phyloP scores from a whole-genome alignment of 805 yeast species.

The Hanseniaspora osmophila region DNA sequence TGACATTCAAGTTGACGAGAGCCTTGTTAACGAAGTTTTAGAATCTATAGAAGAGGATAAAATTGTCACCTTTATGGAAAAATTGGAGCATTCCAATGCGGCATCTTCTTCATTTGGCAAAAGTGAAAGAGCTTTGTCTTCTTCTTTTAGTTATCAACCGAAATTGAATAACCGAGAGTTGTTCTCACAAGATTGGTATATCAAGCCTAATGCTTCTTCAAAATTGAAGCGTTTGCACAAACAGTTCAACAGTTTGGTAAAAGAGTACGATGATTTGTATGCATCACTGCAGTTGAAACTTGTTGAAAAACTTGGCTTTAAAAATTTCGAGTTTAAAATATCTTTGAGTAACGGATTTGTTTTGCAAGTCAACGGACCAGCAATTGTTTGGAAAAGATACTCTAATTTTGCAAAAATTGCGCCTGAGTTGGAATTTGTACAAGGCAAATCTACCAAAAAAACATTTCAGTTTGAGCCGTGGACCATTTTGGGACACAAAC shows the following conservation, averaged over 20 bases:
- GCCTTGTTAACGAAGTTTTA: constrained; percentile 30
- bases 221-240: constrained; percentile 25
- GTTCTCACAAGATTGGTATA: constrained; percentile 21
- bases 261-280: constrained; percentile 16
- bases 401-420: not conserved
- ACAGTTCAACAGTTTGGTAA: constrained; percentile 16
- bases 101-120: constrained; percentile 5
- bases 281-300: constrained; percentile 21
- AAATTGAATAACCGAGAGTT: constrained; percentile 4
- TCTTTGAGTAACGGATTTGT: constrained; percentile 33
- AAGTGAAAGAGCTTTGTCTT: not conserved
- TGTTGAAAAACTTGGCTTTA: constrained; percentile 14
- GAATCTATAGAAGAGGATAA: constrained; percentile 28
- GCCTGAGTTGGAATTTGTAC: constrained; percentile 8
- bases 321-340: constrained; percentile 25
- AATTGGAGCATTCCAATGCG: constrained; percentile 10
- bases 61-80: constrained; percentile 14
- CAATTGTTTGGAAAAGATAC: constrained; percentile 15
- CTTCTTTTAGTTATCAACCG: not conserved
- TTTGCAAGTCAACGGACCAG: constrained; percentile 32
- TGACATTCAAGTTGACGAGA: constrained; percentile 26
- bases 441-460: constrained; percentile 29
- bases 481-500: constrained; percentile 34
- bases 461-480: constrained; percentile 37
- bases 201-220: constrained; percentile 21